phyloP scores from a whole-genome alignment of 768 basidiomycete genomes.

The Mycena olivaceomarginata region DNA sequence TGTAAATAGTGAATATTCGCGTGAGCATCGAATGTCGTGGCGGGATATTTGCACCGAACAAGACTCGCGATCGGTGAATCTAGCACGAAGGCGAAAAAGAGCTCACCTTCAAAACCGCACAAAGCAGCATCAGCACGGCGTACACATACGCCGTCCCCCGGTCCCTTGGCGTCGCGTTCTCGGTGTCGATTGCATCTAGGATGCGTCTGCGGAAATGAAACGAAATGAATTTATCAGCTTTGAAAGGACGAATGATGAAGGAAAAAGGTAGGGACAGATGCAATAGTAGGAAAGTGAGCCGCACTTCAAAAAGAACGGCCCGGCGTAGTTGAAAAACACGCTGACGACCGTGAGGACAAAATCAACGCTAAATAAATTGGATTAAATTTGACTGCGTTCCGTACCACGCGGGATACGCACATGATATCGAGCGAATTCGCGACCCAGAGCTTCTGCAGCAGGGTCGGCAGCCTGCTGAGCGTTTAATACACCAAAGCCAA shows the following conservation, averaged over 20 bases:
- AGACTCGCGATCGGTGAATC: not conserved
- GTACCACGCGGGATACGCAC: not conserved
- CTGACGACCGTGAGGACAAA: constrained; percentile 80
- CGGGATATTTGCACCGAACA: no score
- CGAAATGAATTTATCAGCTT: no score
- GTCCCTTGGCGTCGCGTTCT: constrained; percentile 67
- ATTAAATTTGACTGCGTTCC: no score
- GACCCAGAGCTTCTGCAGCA: constrained; percentile 17
- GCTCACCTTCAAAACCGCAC: constrained; percentile 73
- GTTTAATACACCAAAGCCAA: not conserved
- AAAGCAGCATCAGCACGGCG: constrained; percentile 84
- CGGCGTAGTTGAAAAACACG: constrained; percentile 85
- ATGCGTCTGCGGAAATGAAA: constrained; percentile 25
- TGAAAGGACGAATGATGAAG: not conserved
- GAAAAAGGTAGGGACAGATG: constrained; percentile 9
- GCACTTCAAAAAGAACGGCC: constrained; percentile 91
- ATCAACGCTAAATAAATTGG: constrained; percentile 68
- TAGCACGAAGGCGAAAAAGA: constrained; percentile 73
- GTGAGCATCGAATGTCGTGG: no score
- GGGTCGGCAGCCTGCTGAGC: constrained; percentile 11
- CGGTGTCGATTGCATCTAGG: constrained; percentile 55
- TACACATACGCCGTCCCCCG: constrained; percentile 84
- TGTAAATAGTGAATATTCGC: not conserved
- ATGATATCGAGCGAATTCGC: constrained; percentile 38
- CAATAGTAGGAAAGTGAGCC: constrained; percentile 31